These are phyloP conservation scores for Sesbania bispinosa DNA, from an alignment of 306 rosid genomes.

Conservation along the genomic window DNA sequence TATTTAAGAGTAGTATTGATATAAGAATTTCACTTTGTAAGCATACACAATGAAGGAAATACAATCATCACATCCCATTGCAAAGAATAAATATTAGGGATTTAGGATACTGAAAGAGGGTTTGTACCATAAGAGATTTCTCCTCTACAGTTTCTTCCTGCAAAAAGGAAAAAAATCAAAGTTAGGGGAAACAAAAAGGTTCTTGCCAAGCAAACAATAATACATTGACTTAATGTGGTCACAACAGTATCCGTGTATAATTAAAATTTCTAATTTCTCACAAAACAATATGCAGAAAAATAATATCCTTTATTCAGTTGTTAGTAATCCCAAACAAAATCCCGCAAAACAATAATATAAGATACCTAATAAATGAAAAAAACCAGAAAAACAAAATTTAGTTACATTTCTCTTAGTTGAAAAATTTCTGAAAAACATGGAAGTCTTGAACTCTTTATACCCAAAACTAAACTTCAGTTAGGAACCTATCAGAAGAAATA, in stretches of 20 bases:
- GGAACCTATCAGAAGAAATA: background rate
- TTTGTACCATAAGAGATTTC: conserved; percentile 44
- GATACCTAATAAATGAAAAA: too few relatives aligned
- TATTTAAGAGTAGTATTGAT: too few relatives aligned
- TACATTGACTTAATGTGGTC: background rate
- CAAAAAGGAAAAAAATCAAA: background rate
- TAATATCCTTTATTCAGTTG: background rate
- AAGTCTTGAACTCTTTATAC: too few relatives aligned
- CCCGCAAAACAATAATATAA: background rate
- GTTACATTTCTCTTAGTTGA: too few relatives aligned
- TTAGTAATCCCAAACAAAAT: background rate
- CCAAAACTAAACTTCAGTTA: background rate
- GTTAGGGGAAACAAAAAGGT: background rate
- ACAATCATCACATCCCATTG: too few relatives aligned
- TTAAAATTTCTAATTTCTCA: background rate
- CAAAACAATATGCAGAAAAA: background rate
- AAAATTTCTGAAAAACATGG: too few relatives aligned
- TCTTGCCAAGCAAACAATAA: conserved; percentile 4
- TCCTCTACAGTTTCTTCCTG: conserved; percentile 93
- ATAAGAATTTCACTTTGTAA: too few relatives aligned
- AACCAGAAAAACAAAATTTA: too few relatives aligned
- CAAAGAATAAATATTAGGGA: too few relatives aligned
- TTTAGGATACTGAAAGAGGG: conserved; percentile 73
- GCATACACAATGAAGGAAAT: too few relatives aligned
- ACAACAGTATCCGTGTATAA: background rate